A percentile compares a stretch with the other conserved stretches of the same genome.
These are phyloP conservation scores for Cutaneotrichosporon sp. DNA, from an alignment of 1,284 basidiomycete genomes.

Conservation along the genomic window DNA sequence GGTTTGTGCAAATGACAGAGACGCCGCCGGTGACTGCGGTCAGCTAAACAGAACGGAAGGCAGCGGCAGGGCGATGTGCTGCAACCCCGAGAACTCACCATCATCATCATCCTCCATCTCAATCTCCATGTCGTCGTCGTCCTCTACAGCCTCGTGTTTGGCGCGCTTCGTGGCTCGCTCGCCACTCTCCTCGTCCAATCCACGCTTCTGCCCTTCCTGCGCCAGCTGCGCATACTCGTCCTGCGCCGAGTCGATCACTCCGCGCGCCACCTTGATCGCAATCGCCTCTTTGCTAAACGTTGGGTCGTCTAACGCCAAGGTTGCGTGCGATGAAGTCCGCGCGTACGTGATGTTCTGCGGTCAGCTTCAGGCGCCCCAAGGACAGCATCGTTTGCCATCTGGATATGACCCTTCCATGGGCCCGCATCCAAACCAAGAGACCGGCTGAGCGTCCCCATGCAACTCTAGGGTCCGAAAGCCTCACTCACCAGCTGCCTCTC, in stretches of 20 bases:
- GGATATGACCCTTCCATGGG: too few relatives aligned
- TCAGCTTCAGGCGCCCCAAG: too few relatives aligned
- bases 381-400: too few relatives aligned
- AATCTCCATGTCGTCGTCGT: constrained; percentile 46
- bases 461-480: too few relatives aligned
- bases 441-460: too few relatives aligned
- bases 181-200: constrained; percentile 62
- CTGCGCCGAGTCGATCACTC: constrained; percentile 49
- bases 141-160: constrained; percentile 26
- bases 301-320: constrained; percentile 55
- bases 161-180: constrained; percentile 34
- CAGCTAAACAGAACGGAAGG: not conserved
- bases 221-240: constrained; percentile 55
- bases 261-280: constrained; percentile 42
- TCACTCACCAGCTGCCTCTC: constrained; percentile 34
- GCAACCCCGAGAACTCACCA: constrained; percentile 20
- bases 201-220: constrained; percentile 56
- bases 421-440: too few relatives aligned
- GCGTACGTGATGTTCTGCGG: constrained; percentile 66
- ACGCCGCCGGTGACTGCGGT: constrained; percentile 1
- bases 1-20: constrained; percentile 34
- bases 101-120: constrained; percentile 47
- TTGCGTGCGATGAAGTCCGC: constrained; percentile 76
- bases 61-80: too few relatives aligned
- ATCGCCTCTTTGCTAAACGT: constrained; percentile 58